Percentiles rank a stretch among this genome's conserved stretches.
Evolutionary conservation across 352 stramenopile genomes (phyloP).

Genomic region (Phytophthora crassamura): DNA sequence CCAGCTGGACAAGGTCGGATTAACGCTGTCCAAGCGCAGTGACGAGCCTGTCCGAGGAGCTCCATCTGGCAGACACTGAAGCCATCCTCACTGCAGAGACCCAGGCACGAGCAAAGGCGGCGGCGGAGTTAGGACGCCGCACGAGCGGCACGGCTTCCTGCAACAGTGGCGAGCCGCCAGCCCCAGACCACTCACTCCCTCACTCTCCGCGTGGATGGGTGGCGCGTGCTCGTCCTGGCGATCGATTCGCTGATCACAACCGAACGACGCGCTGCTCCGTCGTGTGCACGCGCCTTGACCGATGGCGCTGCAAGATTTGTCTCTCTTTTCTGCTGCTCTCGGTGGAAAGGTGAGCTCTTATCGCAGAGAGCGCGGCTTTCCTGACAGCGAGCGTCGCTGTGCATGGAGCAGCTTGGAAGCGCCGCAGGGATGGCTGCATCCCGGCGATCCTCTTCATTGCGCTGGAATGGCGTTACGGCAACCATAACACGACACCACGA

Average conservation of each 20-base stretch:
- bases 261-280: slow-evolving; percentile 12
- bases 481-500: too few species aligned
- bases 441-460: too few species aligned
- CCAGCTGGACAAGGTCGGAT: slow-evolving; percentile 51
- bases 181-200: neutral
- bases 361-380: too few species aligned
- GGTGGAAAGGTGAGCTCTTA: neutral
- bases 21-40: slow-evolving; percentile 14
- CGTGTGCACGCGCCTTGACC: slow-evolving; percentile 16
- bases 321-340: neutral
- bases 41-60: slow-evolving; percentile 18
- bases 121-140: neutral
- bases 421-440: too few species aligned
- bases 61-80: slow-evolving; percentile 37
- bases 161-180: neutral
- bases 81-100: slow-evolving; percentile 16
- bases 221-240: neutral
- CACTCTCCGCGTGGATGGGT: neutral
- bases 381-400: too few species aligned
- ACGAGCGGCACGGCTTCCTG: neutral
- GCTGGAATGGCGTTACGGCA: too few species aligned
- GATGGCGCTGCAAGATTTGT: slow-evolving; percentile 11
- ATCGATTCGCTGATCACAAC: slow-evolving; percentile 27
- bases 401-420: too few species aligned
- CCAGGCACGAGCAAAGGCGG: slow-evolving; percentile 7